phyloP scores from a whole-genome alignment of 139 green algal genomes.

The Picochlorum sp. region DNA sequence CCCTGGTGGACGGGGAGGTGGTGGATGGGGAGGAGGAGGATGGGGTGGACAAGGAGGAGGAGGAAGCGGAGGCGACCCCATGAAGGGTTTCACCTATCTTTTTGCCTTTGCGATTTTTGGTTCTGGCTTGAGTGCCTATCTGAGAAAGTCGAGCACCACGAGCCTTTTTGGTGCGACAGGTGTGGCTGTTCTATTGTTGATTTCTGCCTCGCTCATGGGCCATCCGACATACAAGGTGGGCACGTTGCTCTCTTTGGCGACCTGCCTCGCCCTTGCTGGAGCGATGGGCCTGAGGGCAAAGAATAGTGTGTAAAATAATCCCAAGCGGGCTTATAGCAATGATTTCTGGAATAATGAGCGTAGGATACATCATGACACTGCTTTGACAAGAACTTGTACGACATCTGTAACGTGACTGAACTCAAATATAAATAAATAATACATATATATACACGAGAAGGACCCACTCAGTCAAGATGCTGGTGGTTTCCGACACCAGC shows the following conservation, averaged over 20 bases:
- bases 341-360: constrained; percentile 15
- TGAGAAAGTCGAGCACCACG: constrained; percentile 15
- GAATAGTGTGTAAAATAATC: constrained; percentile 17
- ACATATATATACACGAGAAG: too few relatives aligned
- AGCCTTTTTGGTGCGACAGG: constrained; percentile 12
- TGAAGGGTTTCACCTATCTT: constrained; percentile 25
- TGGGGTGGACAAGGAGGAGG: constrained; percentile 4
- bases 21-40: constrained; percentile 6
- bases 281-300: constrained; percentile 24
- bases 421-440: too few relatives aligned
- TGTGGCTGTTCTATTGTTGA: constrained; percentile 16
- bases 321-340: constrained; percentile 16
- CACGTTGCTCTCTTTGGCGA: constrained; percentile 20
- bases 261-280: constrained; percentile 8
- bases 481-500: background rate
- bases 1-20: constrained; percentile 1
- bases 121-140: constrained; percentile 17
- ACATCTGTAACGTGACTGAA: too few relatives aligned
- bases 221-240: constrained; percentile 11
- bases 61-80: constrained; percentile 11
- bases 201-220: constrained; percentile 24
- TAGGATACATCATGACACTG: constrained; percentile 12
- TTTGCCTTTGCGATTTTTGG: constrained; percentile 13
- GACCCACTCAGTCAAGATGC: too few relatives aligned
- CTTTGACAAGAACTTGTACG: background rate